A percentile compares a stretch with the other conserved stretches of the same genome.
These are phyloP conservation scores for Penicillium sp. DNA, from an alignment of 2,329 filamentous ascomycete genomes.

Conservation along the genomic window DNA sequence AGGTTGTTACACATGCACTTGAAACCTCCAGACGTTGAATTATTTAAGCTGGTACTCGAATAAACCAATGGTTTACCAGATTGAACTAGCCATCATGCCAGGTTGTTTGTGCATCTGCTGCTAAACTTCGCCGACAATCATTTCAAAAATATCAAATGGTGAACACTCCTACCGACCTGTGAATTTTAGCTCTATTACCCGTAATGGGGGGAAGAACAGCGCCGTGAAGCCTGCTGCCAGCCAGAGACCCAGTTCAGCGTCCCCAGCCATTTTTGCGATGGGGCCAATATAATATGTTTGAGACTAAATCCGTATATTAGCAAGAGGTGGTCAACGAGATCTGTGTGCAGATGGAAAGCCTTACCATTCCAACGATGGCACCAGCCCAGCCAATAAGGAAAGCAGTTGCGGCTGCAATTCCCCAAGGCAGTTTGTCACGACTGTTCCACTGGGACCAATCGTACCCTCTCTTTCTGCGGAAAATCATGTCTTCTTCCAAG, in stretches of 20 bases:
- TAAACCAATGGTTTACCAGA: too few relatives aligned
- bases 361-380: constrained; percentile 43
- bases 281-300: constrained; percentile 43
- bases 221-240: constrained; percentile 37
- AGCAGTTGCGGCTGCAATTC: constrained; percentile 40
- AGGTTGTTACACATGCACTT: too few relatives aligned
- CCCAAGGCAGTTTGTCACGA: constrained; percentile 39
- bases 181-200: constrained; percentile 34
- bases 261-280: constrained; percentile 34
- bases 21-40: too few relatives aligned
- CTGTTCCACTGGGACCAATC: constrained; percentile 46
- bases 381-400: constrained; percentile 44
- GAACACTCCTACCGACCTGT: constrained; percentile 26
- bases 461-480: constrained; percentile 39
- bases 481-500: constrained; percentile 45
- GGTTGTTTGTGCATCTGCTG: too few relatives aligned
- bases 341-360: not conserved
- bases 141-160: not conserved
- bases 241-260: constrained; percentile 41
- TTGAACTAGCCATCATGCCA: too few relatives aligned
- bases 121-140: not conserved
- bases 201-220: constrained; percentile 36
- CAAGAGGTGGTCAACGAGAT: not conserved
- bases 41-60: too few relatives aligned
- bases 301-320: constrained; percentile 19